A percentile compares a stretch with the other conserved stretches of the same genome.
Evolutionary conservation across 2,329 filamentous ascomycete genomes (phyloP).

Genomic region (Nigrospora sphaerica): DNA sequence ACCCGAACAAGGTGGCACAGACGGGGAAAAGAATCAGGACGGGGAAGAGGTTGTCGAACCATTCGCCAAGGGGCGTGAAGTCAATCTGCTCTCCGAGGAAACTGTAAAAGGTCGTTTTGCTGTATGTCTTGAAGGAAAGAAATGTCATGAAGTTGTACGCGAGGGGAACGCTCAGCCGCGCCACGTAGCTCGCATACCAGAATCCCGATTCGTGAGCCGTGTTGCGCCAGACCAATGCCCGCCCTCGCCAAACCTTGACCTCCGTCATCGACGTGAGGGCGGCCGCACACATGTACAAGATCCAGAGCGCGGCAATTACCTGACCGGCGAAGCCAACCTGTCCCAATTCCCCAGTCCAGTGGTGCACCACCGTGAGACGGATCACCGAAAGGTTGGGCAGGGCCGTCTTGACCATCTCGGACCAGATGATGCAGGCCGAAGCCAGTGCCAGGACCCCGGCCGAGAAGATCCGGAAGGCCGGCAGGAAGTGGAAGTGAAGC

Average conservation of each 20-base stretch:
- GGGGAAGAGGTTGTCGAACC: conserved; percentile 85
- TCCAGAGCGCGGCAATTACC: conserved; percentile 76
- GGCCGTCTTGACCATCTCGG: conserved; percentile 81
- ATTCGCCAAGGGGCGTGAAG: conserved; percentile 71
- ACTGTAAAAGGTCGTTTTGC: conserved; percentile 74
- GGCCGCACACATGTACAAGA: conserved; percentile 92
- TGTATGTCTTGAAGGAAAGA: conserved; percentile 64
- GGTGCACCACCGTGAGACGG: conserved; percentile 62
- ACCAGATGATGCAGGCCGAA: conserved; percentile 84
- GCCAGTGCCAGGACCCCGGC: conserved; percentile 66
- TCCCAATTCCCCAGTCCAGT: conserved; percentile 62
- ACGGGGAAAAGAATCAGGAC: conserved; percentile 83
- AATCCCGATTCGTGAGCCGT: conserved; percentile 91
- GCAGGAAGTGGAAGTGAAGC: conserved; percentile 66
- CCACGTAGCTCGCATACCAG: conserved; percentile 92
- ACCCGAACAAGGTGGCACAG: conserved; percentile 75
- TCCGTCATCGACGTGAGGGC: conserved; percentile 83
- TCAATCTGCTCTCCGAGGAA: conserved; percentile 82
- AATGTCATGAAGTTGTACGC: conserved; percentile 97
- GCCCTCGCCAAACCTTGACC: conserved; percentile 95
- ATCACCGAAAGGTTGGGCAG: conserved; percentile 69
- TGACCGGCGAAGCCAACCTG: conserved; percentile 84
- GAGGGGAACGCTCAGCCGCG: conserved; percentile 84
- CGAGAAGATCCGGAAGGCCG: conserved; percentile 55
- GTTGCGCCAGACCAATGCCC: conserved; percentile 81